Evolutionary conservation across 495 filamentous ascomycete species (phyloP).

Genomic region (Penicillium canescens): DNA sequence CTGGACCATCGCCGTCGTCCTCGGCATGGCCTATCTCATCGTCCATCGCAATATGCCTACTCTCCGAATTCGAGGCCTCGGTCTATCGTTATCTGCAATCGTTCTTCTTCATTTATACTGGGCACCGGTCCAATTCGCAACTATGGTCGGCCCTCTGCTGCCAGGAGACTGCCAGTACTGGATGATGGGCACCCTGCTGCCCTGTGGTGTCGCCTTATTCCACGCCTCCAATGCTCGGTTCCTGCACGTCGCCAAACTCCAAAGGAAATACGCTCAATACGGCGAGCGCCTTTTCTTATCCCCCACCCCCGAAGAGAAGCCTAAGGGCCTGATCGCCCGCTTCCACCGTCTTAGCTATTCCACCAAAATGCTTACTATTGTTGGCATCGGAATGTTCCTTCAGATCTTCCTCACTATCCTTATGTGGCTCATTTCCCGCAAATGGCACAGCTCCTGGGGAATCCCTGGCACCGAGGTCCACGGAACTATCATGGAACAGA

Average conservation of each 20-base stretch:
- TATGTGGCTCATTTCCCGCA: constrained; percentile 64
- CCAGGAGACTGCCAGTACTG: constrained; percentile 64
- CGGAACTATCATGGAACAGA: constrained; percentile 38
- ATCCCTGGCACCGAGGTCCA: constrained; percentile 46
- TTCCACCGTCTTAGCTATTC: constrained; percentile 33
- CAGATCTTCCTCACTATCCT: constrained; percentile 55
- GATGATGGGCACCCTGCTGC: constrained; percentile 73
- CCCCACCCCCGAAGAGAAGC: constrained; percentile 4
- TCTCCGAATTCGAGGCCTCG: constrained; percentile 63
- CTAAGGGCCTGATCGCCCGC: constrained; percentile 19
- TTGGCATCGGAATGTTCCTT: constrained; percentile 27
- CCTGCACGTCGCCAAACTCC: constrained; percentile 57
- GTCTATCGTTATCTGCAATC: constrained; percentile 58
- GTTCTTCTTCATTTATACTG: constrained; percentile 66
- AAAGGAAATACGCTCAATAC: constrained; percentile 31
- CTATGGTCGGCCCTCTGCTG: constrained; percentile 58
- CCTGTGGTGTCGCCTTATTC: constrained; percentile 70
- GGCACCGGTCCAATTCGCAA: constrained; percentile 57
- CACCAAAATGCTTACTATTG: constrained; percentile 23
- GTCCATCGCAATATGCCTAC: constrained; percentile 54
- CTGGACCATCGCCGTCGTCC: constrained; percentile 56
- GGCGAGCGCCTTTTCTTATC: constrained; percentile 5
- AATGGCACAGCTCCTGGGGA: constrained; percentile 61
- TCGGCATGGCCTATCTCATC: constrained; percentile 56
- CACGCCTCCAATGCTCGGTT: constrained; percentile 68